Evolutionary conservation across 495 filamentous ascomycete genomes (phyloP).

Genomic region (Annulohypoxylon moriforme): DNA sequence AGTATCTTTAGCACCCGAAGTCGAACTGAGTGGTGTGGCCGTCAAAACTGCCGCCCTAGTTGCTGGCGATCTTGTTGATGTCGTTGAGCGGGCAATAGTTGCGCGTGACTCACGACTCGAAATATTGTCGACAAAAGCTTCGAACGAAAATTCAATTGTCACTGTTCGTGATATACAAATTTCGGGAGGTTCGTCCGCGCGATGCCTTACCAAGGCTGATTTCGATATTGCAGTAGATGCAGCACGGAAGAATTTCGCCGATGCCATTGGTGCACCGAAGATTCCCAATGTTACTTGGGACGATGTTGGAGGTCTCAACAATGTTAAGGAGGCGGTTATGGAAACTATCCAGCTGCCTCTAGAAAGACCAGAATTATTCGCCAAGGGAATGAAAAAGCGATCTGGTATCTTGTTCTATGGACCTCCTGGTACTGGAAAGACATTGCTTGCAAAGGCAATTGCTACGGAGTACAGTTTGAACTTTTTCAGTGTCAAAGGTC

Average conservation of each 20-base stretch:
- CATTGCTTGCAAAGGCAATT: constrained; percentile 95
- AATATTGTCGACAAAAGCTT: constrained; percentile 63
- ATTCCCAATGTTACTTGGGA: constrained; percentile 98
- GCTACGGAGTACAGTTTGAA: constrained; percentile 98
- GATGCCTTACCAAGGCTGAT: constrained; percentile 84
- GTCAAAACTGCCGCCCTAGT: constrained; percentile 96
- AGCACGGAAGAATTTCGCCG: constrained; percentile 96
- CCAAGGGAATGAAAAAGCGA: constrained; percentile 98
- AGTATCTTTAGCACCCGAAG: constrained; percentile 77
- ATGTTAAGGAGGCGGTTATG: constrained; percentile 94
- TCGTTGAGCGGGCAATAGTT: constrained; percentile 87
- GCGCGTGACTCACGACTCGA: constrained; percentile 80
- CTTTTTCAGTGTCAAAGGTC: constrained; percentile 98
- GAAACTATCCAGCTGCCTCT: constrained; percentile 97
- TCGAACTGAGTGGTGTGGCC: constrained; percentile 83
- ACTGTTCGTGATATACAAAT: constrained; percentile 84
- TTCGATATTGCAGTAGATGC: constrained; percentile 92
- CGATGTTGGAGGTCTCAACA: constrained; percentile 92
- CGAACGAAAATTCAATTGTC: constrained; percentile 58
- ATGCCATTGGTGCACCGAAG: constrained; percentile 96
- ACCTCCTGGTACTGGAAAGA: constrained; percentile 96
- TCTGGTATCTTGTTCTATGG: constrained; percentile 98
- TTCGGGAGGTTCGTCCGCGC: constrained; percentile 84
- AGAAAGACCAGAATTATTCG: constrained; percentile 92
- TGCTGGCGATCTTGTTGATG: constrained; percentile 92